Conservation (phyloP, 352 stramenopile species). For the Phytopythium oedochilum region DNA sequence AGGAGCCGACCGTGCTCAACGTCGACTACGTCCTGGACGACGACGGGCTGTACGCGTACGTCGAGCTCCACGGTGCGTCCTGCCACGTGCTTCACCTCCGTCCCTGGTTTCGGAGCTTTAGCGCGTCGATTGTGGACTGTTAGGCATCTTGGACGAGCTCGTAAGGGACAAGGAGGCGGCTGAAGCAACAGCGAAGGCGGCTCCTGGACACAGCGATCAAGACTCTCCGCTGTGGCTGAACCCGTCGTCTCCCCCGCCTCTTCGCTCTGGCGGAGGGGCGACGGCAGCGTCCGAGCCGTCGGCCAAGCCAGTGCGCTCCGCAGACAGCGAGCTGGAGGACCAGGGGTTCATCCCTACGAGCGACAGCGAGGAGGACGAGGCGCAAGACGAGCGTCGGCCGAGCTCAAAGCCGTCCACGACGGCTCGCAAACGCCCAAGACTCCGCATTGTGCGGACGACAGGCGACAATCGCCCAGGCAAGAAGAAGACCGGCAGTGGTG, state of each 20-base stretch:
- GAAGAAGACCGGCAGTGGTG: background rate
- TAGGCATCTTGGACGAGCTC: slow-evolving; percentile 5
- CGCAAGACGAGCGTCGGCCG: background rate
- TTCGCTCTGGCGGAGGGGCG: too few relatives aligned
- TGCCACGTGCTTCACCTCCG: too few relatives aligned
- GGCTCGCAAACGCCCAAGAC: background rate
- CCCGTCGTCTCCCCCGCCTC: background rate
- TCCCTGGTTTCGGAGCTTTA: too few relatives aligned
- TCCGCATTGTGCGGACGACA: background rate
- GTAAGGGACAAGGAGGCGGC: background rate
- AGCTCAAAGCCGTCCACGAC: background rate
- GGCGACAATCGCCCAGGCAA: background rate
- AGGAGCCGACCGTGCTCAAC: slow-evolving; percentile 1
- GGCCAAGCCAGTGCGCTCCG: background rate
- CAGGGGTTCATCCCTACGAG: background rate
- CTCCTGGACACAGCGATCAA: too few relatives aligned
- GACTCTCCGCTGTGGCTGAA: background rate
- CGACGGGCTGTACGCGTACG: slow-evolving; percentile 1
- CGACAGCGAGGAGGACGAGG: background rate
- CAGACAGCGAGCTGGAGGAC: background rate
- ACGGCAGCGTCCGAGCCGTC: background rate
- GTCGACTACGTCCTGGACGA: slow-evolving; percentile 8
- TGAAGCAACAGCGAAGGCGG: background rate
- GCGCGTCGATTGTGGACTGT: background rate
- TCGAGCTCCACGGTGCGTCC: slow-evolving; percentile 5